Conservation (phyloP, 2,329 filamentous ascomycete species). For the Alternaria brassicicola region DNA sequence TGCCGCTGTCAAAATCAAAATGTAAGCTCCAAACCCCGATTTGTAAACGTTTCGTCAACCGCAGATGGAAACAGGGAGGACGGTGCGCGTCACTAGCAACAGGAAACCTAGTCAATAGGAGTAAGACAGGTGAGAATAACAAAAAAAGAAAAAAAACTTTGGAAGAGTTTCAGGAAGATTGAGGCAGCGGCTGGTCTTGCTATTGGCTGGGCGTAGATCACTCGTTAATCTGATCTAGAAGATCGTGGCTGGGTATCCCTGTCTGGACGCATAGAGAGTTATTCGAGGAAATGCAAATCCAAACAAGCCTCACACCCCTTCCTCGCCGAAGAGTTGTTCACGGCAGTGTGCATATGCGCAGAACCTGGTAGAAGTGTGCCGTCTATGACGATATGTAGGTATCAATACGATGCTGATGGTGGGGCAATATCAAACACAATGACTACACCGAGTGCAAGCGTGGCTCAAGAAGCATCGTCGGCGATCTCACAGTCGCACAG, state of each 20-base stretch:
- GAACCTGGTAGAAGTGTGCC: conserved; percentile 23
- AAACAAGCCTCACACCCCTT: conserved; percentile 4
- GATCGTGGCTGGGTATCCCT: conserved; percentile 39
- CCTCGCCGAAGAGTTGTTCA: not conserved
- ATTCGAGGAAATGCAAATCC: conserved; percentile 14
- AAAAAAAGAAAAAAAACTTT: conserved; percentile 18
- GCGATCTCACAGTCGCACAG: conserved; percentile 36
- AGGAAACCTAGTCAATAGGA: conserved; percentile 19
- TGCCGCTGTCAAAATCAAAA: conserved; percentile 40
- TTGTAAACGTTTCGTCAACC: conserved; percentile 18
- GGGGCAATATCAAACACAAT: conserved; percentile 21
- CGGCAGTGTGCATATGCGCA: conserved; percentile 17
- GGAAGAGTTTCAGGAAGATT: conserved; percentile 31
- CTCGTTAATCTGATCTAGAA: conserved; percentile 46
- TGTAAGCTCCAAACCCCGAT: conserved; percentile 15
- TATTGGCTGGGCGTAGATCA: conserved; percentile 40
- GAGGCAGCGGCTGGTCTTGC: conserved; percentile 17
- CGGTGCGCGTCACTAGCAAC: conserved; percentile 23
- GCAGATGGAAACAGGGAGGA: conserved; percentile 11
- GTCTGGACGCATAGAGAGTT: conserved; percentile 7
- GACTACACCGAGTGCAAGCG: conserved; percentile 16
- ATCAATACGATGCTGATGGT: conserved; percentile 19
- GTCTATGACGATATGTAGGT: conserved; percentile 16
- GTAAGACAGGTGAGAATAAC: conserved; percentile 22
- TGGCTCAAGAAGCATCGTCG: conserved; percentile 33